Conservation (phyloP, 2,329 filamentous ascomycete genomes). For the Xylaria sp. region DNA sequence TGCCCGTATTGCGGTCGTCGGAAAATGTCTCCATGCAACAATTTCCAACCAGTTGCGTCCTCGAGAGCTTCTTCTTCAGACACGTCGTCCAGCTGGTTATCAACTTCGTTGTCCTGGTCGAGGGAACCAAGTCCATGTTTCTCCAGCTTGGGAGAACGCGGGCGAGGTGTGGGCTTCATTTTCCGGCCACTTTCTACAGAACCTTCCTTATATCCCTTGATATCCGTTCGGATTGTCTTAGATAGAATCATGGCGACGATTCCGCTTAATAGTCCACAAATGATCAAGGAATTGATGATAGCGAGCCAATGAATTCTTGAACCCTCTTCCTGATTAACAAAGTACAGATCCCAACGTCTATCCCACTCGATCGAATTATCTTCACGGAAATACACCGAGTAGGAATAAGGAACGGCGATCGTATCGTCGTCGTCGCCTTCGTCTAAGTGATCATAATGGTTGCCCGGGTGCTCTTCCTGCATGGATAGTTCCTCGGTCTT, state of each 20-base stretch:
- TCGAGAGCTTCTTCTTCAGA: slow-evolving; percentile 79
- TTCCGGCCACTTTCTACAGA: slow-evolving; percentile 75
- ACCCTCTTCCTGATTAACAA: slow-evolving; percentile 86
- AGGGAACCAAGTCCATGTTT: slow-evolving; percentile 66
- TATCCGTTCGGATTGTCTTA: slow-evolving; percentile 80
- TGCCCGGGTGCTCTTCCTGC: slow-evolving; percentile 68
- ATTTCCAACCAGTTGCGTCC: slow-evolving; percentile 87
- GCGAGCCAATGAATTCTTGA: slow-evolving; percentile 87
- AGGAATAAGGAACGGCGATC: slow-evolving; percentile 82
- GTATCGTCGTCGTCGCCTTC: slow-evolving; percentile 72
- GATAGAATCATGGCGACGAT: slow-evolving; percentile 84
- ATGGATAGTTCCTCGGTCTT: slow-evolving; percentile 58
- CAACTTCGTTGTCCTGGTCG: slow-evolving; percentile 65
- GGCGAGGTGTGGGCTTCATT: slow-evolving; percentile 56
- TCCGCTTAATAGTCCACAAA: slow-evolving; percentile 80
- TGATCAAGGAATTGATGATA: slow-evolving; percentile 86
- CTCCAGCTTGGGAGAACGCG: slow-evolving; percentile 58
- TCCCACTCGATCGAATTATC: slow-evolving; percentile 83
- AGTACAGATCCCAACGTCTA: slow-evolving; percentile 89
- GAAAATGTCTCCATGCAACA: slow-evolving; percentile 90
- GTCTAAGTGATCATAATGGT: slow-evolving; percentile 62
- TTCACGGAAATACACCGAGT: slow-evolving; percentile 90
- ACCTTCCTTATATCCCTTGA: slow-evolving; percentile 76
- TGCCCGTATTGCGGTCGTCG: slow-evolving; percentile 75
- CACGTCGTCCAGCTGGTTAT: slow-evolving; percentile 63